Evolutionary conservation across 192 early-diverging fungal species (phyloP).

Genomic region (Phycomyces nitens): DNA sequence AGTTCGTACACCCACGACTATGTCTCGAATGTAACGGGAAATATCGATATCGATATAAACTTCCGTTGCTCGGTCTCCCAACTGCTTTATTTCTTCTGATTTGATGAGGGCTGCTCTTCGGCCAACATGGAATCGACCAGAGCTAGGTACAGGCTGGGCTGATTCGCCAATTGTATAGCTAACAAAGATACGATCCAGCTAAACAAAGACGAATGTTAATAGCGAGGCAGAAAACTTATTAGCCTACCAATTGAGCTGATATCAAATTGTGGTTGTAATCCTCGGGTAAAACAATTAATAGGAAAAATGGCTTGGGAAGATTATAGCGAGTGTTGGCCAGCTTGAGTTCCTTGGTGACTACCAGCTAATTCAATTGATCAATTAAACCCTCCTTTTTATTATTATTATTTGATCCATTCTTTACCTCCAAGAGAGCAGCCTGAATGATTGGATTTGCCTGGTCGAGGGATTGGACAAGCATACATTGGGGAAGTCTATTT

Average conservation of each 20-base stretch:
- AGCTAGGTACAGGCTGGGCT: conserved; percentile 2
- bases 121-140: neutral
- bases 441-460: conserved; percentile 21
- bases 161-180: conserved; percentile 27
- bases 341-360: conserved; percentile 28
- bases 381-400: too few relatives aligned
- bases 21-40: conserved; percentile 53
- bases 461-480: conserved; percentile 19
- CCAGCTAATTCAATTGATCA: conserved; percentile 1
- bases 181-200: conserved; percentile 33
- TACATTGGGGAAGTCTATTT: conserved; percentile 15
- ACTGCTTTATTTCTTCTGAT: conserved; percentile 42
- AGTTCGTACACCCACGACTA: conserved; percentile 54
- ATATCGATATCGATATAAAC: conserved; percentile 53
- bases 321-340: conserved; percentile 23
- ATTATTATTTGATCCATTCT: too few relatives aligned
- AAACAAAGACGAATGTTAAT: too few relatives aligned
- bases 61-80: conserved; percentile 36
- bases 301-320: conserved; percentile 24
- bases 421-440: conserved; percentile 28
- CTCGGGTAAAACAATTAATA: conserved; percentile 27
- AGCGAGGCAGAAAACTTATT: too few relatives aligned
- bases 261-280: conserved; percentile 13
- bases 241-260: conserved; percentile 25
- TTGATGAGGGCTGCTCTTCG: conserved; percentile 14